A percentile compares a stretch with the other conserved stretches of the same genome.
Conservation (phyloP, 768 basidiomycete species). For the Nidularia pulvinata region DNA sequence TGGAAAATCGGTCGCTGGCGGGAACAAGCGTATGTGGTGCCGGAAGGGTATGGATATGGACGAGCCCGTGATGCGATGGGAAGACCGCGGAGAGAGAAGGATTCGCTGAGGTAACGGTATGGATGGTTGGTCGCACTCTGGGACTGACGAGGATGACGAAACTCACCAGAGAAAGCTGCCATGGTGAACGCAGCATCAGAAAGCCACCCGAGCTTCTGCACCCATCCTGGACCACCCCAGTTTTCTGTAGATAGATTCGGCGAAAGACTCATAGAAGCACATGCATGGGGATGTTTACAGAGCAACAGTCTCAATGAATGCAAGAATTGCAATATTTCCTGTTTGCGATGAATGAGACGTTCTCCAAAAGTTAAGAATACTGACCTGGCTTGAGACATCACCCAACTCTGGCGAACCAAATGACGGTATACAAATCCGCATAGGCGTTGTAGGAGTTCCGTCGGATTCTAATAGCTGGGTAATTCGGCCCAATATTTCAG, state of each 20-base stretch:
- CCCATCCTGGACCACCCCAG: conserved; percentile 71
- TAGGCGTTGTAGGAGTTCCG: conserved; percentile 25
- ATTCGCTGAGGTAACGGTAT: not conserved
- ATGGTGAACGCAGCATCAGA: conserved; percentile 77
- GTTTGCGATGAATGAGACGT: conserved; percentile 4
- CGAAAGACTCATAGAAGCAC: conserved; percentile 69
- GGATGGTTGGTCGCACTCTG: not conserved
- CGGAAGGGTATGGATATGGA: conserved; percentile 79
- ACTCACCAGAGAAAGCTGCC: conserved; percentile 74
- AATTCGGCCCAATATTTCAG: not conserved
- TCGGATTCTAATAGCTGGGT: conserved; percentile 7
- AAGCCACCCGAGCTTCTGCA: conserved; percentile 77
- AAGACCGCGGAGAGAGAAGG: conserved; percentile 75
- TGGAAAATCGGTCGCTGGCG: conserved; percentile 81
- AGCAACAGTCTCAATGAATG: conserved; percentile 63
- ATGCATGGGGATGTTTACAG: conserved; percentile 54
- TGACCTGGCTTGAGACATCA: conserved; percentile 55
- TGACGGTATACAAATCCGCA: conserved; percentile 62
- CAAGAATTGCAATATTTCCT: conserved; percentile 78
- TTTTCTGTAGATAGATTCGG: conserved; percentile 58
- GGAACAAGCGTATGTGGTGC: conserved; percentile 71
- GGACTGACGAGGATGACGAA: conserved; percentile 3
- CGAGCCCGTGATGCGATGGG: conserved; percentile 84
- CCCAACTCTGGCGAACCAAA: conserved; percentile 75
- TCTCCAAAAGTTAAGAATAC: too few species aligned